Evolutionary conservation across 371 early-diverging fungal genomes (phyloP).

Genomic region (Mortierella sp.): DNA sequence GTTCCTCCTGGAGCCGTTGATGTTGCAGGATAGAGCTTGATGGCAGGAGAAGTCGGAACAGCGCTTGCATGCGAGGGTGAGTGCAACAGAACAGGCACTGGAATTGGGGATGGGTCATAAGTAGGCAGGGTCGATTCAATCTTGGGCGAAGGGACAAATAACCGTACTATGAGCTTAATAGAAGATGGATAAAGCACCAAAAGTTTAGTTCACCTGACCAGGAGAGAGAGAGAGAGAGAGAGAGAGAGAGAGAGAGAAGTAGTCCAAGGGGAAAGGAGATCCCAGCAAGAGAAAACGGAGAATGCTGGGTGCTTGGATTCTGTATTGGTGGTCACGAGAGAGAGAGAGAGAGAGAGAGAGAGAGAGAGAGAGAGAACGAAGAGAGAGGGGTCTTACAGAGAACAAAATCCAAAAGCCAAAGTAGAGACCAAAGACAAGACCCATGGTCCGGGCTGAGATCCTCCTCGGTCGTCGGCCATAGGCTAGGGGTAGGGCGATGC

Average conservation of each 20-base stretch:
- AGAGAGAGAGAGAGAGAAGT: neutral
- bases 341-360: too few relatives aligned
- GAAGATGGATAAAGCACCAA: neutral
- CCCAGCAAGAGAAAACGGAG: too few relatives aligned
- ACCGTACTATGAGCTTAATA: conserved; percentile 19
- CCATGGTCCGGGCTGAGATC: conserved; percentile 21
- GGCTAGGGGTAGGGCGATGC: conserved; percentile 25
- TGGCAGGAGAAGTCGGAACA: conserved; percentile 24
- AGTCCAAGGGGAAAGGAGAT: too few relatives aligned
- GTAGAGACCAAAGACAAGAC: conserved; percentile 14
- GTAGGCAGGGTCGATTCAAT: conserved; percentile 21
- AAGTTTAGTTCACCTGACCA: neutral
- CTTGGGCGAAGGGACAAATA: conserved; percentile 22
- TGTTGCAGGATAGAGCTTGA: conserved; percentile 17
- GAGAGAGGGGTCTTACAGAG: conserved; percentile 15
- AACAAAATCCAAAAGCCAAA: conserved; percentile 33
- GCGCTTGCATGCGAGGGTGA: conserved; percentile 19
- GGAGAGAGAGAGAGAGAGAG: neutral
- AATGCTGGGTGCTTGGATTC: too few relatives aligned
- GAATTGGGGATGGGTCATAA: conserved; percentile 23
- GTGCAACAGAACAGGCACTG: conserved; percentile 20
- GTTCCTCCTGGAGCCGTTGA: neutral
- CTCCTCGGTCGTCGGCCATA: conserved; percentile 23
- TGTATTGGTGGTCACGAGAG: too few relatives aligned
- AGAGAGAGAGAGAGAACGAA: neutral